phyloP scores from a whole-genome alignment of 1,284 basidiomycete genomes.

The Rhodotorula sp. region DNA sequence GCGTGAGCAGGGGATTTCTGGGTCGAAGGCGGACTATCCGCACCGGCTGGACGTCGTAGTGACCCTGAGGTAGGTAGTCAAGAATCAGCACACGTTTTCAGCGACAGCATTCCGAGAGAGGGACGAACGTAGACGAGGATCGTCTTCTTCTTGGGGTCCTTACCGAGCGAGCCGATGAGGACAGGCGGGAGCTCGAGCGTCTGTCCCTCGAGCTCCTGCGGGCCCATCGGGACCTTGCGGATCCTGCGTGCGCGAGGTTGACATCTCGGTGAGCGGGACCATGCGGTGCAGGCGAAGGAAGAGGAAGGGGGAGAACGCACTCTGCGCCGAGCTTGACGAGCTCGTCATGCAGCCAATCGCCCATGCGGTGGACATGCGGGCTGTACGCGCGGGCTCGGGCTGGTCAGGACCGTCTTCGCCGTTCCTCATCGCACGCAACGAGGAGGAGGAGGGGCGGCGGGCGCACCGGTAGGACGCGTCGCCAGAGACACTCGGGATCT shows the following conservation, averaged over 20 bases:
- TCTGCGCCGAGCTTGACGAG: constrained; percentile 73
- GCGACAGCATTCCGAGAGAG: neutral
- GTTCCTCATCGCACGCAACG: neutral
- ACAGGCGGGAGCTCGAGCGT: constrained; percentile 79
- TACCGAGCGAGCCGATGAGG: constrained; percentile 65
- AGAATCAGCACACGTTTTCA: no score
- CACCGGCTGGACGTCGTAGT: constrained; percentile 54
- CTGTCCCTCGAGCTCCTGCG: constrained; percentile 77
- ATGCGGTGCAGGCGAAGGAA: neutral
- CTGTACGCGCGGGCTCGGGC: constrained; percentile 1
- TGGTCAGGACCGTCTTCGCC: neutral
- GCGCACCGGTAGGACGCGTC: constrained; percentile 60
- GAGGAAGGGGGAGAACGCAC: constrained; percentile 6
- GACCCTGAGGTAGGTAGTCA: constrained; percentile 26
- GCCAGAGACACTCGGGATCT: constrained; percentile 65
- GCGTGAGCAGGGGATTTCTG: neutral
- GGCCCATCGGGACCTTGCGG: constrained; percentile 72
- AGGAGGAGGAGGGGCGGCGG: neutral
- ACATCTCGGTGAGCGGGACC: neutral
- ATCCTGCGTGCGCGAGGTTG: constrained; percentile 52
- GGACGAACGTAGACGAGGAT: constrained; percentile 58
- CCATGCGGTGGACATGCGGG: constrained; percentile 61
- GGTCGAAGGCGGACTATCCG: no score
- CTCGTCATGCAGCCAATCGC: constrained; percentile 71
- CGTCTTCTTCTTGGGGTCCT: constrained; percentile 53